Evolutionary conservation across 768 basidiomycete species (phyloP), one percentile per base, ranked within the genome.

Genomic region (Fistulinella prunicolor): DNA sequence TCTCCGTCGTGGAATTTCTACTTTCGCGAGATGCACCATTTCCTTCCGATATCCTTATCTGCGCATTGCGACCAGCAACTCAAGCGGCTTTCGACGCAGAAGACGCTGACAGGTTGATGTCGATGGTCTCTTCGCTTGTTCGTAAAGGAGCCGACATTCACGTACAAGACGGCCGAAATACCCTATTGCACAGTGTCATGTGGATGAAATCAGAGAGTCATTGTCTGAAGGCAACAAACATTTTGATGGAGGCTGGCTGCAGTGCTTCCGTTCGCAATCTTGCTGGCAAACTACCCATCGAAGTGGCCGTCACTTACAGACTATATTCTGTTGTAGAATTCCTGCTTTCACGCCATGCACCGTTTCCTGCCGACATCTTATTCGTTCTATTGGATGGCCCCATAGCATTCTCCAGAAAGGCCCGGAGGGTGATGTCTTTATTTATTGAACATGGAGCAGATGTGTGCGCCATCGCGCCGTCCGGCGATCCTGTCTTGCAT

Each of bases 331-430:
- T 40, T 1, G 21, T 41, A 6, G n/a, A 45, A 9, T 45, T 36
- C 38, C 8, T 52, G 7, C 16, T 40, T 26, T 37, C 34, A 24
- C 35, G 0, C 0, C 6, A 37, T 3, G 6, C 34, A 4, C 35
- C n/a, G 0, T 17, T 45, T 22, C 42, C 42, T 16, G 20, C 13
- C 1, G 9, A 46, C 3, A 45, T 48, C 8, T 37, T 46, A 6
- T 9, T 37, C 26, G 4, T 6, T 19, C 3, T 28, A 2, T 12
- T 44, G 2, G 0, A 9, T 16, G 12, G 3, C 3, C 19, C 3
- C n/a, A 1, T 9, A 0, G 23, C 9, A 7, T 1, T 1, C 8
- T 4, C 9, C 26, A 0, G 8, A 9, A 3, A 23, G 0, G 1
- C 14, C 17, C 28, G 6, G 2, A 12, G 4, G 29, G 22, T 43